A percentile compares a stretch with the other conserved stretches of the same genome.
Evolutionary conservation across 345 rosid species (phyloP).

Genomic region (Citropsis articulata): DNA sequence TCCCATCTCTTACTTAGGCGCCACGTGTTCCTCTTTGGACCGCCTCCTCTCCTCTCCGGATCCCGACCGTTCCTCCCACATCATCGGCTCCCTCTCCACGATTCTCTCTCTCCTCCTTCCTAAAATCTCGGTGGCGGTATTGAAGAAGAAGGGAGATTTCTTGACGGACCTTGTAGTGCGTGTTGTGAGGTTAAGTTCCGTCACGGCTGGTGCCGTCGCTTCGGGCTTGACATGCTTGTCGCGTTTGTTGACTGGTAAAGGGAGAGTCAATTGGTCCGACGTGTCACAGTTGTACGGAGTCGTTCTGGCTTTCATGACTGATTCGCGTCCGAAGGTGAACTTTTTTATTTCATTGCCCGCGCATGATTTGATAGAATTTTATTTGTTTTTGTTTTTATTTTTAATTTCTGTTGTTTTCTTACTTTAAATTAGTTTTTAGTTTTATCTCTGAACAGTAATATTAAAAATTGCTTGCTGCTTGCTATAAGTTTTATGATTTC

Average conservation of each 20-base stretch:
- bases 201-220: constrained; percentile 36
- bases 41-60: constrained; percentile 39
- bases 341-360: background rate
- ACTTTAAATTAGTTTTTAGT: background rate
- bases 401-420: background rate
- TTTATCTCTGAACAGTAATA: background rate
- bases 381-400: background rate
- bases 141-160: constrained; percentile 53
- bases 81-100: constrained; percentile 52
- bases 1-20: constrained; percentile 72
- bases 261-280: constrained; percentile 44
- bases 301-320: constrained; percentile 41
- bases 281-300: constrained; percentile 41
- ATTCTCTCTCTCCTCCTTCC: constrained; percentile 62
- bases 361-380: background rate
- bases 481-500: too few relatives aligned
- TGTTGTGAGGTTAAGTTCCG: constrained; percentile 40
- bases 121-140: constrained; percentile 37
- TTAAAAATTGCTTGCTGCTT: too few relatives aligned
- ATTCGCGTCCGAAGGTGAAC: constrained; percentile 64
- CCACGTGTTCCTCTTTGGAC: constrained; percentile 58
- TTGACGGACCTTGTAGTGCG: constrained; percentile 41
- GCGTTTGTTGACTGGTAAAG: constrained; percentile 47
- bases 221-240: constrained; percentile 68
- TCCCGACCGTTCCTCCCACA: constrained; percentile 36